Evolutionary conservation across 352 stramenopile genomes (phyloP), one percentile per base, ranked within the genome.

Genomic region (Pythium volutum): DNA sequence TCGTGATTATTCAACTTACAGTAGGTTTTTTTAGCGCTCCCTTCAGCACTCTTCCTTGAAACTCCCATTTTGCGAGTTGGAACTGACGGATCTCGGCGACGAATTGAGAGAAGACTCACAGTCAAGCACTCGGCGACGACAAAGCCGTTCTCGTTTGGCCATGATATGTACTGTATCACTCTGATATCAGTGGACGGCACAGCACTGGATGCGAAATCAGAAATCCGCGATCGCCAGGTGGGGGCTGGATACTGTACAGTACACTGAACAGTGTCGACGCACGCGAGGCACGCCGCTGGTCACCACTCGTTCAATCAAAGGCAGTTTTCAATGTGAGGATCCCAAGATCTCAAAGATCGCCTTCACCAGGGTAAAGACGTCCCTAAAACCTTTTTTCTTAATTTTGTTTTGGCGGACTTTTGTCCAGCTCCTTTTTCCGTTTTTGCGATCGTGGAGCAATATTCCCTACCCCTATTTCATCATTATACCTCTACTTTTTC

Each of bases 261-360:
- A 36, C n/a, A n/a, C n/a, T n/a, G n/a, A n/a, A n/a, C n/a, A n/a
- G n/a, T n/a, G n/a, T 18, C 43, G 43, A 50, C 43, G 23, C 43
- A 50, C 43, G 46, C 31, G 38, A 15, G 20, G 16, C 2, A 15
- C 25, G 20, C 5, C 26, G 25, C 6, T 18, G 14, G 15, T 26
- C 36, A 52, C 46, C 46, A 52, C 46, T 26, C 46, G 18, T 52
- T 52, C 26, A 11, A 52, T 52, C 46, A 15, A 14, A 20, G 26
- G 9, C 46, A 1, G 46, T 52, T 52, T 52, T 23, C 46, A 33
- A 23, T 26, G 15, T 52, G 25, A 33, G 46, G 46, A 52, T 38
- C 22, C 46, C 46, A 52, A 52, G 46, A 52, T 52, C 46, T 26
- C 36, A 52, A 52, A 52, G 46, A 52, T 52, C 46, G 46, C 46